Conservation (phyloP, 2,329 filamentous ascomycete genomes). For the Fusarium sp. region DNA sequence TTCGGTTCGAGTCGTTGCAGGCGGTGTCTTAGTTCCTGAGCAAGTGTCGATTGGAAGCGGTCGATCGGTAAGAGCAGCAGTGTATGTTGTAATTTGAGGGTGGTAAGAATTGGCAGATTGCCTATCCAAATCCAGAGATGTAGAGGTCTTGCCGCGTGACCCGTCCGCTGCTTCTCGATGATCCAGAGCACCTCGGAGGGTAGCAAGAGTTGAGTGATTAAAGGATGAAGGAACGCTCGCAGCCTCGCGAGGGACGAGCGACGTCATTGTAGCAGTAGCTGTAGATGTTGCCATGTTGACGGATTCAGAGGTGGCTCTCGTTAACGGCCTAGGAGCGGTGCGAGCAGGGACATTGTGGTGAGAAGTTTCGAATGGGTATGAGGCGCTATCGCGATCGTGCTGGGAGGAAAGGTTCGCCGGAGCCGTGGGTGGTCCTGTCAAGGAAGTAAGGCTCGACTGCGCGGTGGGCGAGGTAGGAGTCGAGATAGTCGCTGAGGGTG, state of each 20-base stretch:
- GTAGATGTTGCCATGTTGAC: slow-evolving; percentile 49
- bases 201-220: slow-evolving; percentile 46
- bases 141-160: slow-evolving; percentile 46
- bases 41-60: slow-evolving; percentile 38
- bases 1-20: slow-evolving; percentile 21
- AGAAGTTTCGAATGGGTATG: slow-evolving; percentile 17
- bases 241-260: slow-evolving; percentile 45
- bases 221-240: slow-evolving; percentile 50
- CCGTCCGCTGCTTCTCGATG: slow-evolving; percentile 49
- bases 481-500: slow-evolving; percentile 22
- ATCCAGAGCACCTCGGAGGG: slow-evolving; percentile 53
- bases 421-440: slow-evolving; percentile 22
- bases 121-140: slow-evolving; percentile 52
- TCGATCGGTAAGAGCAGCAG: slow-evolving; percentile 46
- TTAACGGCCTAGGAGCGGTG: slow-evolving; percentile 53
- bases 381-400: slow-evolving; percentile 37
- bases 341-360: slow-evolving; percentile 51
- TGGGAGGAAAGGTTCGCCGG: slow-evolving; percentile 21
- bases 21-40: slow-evolving; percentile 25
- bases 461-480: slow-evolving; percentile 15
- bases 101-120: slow-evolving; percentile 41
- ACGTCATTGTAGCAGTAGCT: slow-evolving; percentile 48
- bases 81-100: slow-evolving; percentile 41
- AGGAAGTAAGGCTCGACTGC: slow-evolving; percentile 9
- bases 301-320: slow-evolving; percentile 49